These are phyloP conservation scores for Alternaria hordeiaustralica DNA, from an alignment of 2,329 filamentous ascomycete genomes.

Conservation along the genomic window DNA sequence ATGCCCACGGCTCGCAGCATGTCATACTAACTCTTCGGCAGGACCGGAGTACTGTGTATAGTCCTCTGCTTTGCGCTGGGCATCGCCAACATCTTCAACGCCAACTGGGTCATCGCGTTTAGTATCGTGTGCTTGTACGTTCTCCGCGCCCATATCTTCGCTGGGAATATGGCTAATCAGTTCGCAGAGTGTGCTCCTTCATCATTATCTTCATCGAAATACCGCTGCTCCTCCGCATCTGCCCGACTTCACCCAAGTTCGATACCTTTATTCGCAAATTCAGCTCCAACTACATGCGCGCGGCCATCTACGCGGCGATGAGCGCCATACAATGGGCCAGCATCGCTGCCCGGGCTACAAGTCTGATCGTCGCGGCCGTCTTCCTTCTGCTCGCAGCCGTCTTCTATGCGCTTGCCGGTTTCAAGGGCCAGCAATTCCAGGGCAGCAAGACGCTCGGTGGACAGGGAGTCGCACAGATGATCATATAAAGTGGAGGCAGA, in stretches of 20 bases:
- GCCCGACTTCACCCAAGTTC: slow-evolving; percentile 89
- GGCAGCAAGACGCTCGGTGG: slow-evolving; percentile 96
- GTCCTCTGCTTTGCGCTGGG: slow-evolving; percentile 71
- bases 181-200: slow-evolving; percentile 54
- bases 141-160: background rate
- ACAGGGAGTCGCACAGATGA: slow-evolving; percentile 95
- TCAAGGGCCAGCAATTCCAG: slow-evolving; percentile 86
- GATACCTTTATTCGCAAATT: slow-evolving; percentile 89
- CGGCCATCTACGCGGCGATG: slow-evolving; percentile 83
- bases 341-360: slow-evolving; percentile 67
- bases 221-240: slow-evolving; percentile 94
- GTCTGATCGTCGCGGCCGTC: slow-evolving; percentile 84
- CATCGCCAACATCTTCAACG: slow-evolving; percentile 72
- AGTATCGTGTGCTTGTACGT: slow-evolving; percentile 61
- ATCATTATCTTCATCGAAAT: slow-evolving; percentile 69
- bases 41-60: slow-evolving; percentile 66
- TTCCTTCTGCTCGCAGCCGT: slow-evolving; percentile 76
- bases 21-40: slow-evolving; percentile 34
- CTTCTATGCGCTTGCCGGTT: slow-evolving; percentile 80
- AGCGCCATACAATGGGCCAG: slow-evolving; percentile 85
- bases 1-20: background rate
- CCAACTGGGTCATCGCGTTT: slow-evolving; percentile 64
- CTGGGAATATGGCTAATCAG: slow-evolving; percentile 7
- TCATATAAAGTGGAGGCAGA: slow-evolving; percentile 63
- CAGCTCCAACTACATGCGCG: slow-evolving; percentile 96